Conservation (phyloP, 306 rosid species). For the Ormosia emarginata region DNA sequence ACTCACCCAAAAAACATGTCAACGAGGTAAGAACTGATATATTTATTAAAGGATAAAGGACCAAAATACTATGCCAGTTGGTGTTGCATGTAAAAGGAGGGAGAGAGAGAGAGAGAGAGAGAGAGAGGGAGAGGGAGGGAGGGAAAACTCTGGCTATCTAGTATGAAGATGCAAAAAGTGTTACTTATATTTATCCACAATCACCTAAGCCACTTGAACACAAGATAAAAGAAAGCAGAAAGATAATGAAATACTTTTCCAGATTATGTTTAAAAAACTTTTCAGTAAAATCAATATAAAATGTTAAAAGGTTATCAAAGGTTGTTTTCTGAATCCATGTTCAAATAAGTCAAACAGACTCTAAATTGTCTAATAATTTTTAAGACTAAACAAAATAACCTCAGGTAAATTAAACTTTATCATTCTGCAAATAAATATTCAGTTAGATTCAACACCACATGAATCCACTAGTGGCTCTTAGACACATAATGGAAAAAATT, state of each 20-base stretch:
- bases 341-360: neutral
- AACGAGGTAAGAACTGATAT: neutral
- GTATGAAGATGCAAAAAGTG: neutral
- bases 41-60: neutral
- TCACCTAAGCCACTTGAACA: neutral
- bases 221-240: neutral
- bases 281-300: neutral
- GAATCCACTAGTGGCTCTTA: neutral
- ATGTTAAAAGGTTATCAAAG: neutral
- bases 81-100: neutral
- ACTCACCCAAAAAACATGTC: slow-evolving; percentile 8
- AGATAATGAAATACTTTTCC: neutral
- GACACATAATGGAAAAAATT: neutral
- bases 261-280: neutral
- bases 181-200: neutral
- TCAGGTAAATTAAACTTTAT: neutral
- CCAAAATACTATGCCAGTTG: neutral
- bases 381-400: neutral
- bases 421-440: neutral
- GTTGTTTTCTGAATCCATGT: neutral
- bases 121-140: neutral
- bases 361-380: neutral
- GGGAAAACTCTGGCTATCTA: neutral
- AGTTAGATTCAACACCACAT: neutral
- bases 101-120: neutral